Percentiles rank a stretch among this genome's conserved stretches.
Evolutionary conservation across 1,139 yeast genomes (phyloP).

Genomic region (Geotrichum histeridarum): DNA sequence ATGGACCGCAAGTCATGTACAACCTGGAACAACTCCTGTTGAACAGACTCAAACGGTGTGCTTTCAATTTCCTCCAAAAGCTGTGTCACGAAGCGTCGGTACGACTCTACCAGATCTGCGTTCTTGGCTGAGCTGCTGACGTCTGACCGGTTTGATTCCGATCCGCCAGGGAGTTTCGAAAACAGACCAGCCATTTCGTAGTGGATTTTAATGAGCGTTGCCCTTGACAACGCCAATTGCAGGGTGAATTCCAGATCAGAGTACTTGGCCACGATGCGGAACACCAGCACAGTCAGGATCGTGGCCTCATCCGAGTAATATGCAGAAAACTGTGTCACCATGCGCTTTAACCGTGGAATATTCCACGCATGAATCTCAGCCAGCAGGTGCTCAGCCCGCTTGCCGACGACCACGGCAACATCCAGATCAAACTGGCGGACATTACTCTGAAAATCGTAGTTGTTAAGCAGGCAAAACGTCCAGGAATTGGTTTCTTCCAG

Average conservation of each 20-base stretch:
- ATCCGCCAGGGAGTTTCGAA: slow-evolving; percentile 22
- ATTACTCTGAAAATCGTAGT: slow-evolving; percentile 31
- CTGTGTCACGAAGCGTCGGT: slow-evolving; percentile 34
- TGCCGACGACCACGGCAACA: slow-evolving; percentile 33
- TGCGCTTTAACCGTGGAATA: slow-evolving; percentile 30
- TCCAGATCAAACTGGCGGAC: slow-evolving; percentile 35
- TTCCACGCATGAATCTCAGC: slow-evolving; percentile 34
- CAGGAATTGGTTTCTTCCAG: slow-evolving; percentile 33
- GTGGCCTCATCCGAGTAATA: slow-evolving; percentile 35
- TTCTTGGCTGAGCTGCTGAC: background rate
- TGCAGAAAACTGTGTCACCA: slow-evolving; percentile 28
- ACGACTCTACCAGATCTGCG: slow-evolving; percentile 27
- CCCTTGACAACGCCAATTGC: slow-evolving; percentile 34
- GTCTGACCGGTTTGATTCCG: slow-evolving; percentile 5
- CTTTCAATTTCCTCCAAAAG: slow-evolving; percentile 34
- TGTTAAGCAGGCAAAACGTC: slow-evolving; percentile 30
- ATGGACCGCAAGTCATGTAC: slow-evolving; percentile 35
- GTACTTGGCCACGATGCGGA: slow-evolving; percentile 32
- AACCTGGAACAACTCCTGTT: slow-evolving; percentile 37
- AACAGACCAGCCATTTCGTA: slow-evolving; percentile 33
- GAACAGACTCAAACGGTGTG: slow-evolving; percentile 34
- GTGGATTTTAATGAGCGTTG: slow-evolving; percentile 36
- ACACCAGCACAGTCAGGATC: slow-evolving; percentile 34
- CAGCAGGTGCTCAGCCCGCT: slow-evolving; percentile 31
- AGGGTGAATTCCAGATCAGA: slow-evolving; percentile 33